Evolutionary conservation across 1,284 basidiomycete species (phyloP).

Genomic region (Fomitopsis pinicola): DNA sequence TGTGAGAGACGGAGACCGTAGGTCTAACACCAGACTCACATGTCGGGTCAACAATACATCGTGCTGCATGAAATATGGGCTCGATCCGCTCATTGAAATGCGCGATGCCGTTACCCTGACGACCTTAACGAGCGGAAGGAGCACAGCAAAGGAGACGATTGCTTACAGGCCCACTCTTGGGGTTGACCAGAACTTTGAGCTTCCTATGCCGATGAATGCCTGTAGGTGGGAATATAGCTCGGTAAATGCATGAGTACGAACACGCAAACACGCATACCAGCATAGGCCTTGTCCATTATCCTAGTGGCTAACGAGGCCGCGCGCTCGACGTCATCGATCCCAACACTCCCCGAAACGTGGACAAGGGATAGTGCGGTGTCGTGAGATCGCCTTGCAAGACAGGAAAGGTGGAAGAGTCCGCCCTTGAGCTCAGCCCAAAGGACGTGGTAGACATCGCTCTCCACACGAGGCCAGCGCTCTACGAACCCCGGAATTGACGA

Average conservation of each 20-base stretch:
- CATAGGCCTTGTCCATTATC: slow-evolving; percentile 59
- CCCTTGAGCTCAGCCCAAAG: slow-evolving; percentile 42
- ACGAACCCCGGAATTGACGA: neutral
- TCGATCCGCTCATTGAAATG: slow-evolving; percentile 67
- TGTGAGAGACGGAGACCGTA: slow-evolving; percentile 2
- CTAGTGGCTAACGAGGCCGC: slow-evolving; percentile 53
- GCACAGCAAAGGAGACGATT: neutral
- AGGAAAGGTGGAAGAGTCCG: slow-evolving; percentile 39
- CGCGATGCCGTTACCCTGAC: slow-evolving; percentile 63
- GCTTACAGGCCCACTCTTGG: slow-evolving; percentile 64
- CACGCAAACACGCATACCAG: slow-evolving; percentile 36
- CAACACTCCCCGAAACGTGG: slow-evolving; percentile 39
- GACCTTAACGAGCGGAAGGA: neutral
- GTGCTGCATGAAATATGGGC: slow-evolving; percentile 80
- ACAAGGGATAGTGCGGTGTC: slow-evolving; percentile 35
- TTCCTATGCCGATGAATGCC: slow-evolving; percentile 47
- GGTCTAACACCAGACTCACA: slow-evolving; percentile 36
- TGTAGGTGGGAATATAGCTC: slow-evolving; percentile 16
- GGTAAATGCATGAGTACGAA: neutral
- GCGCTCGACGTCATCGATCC: slow-evolving; percentile 29
- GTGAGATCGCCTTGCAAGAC: slow-evolving; percentile 35
- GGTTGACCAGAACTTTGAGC: slow-evolving; percentile 83
- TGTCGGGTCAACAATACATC: slow-evolving; percentile 60
- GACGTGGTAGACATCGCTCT: slow-evolving; percentile 44
- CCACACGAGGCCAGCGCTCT: slow-evolving; percentile 26